A percentile compares a stretch with the other conserved stretches of the same genome.
Conservation (phyloP, 192 early-diverging fungal species). For the Rhizoclosmatium globosum region DNA sequence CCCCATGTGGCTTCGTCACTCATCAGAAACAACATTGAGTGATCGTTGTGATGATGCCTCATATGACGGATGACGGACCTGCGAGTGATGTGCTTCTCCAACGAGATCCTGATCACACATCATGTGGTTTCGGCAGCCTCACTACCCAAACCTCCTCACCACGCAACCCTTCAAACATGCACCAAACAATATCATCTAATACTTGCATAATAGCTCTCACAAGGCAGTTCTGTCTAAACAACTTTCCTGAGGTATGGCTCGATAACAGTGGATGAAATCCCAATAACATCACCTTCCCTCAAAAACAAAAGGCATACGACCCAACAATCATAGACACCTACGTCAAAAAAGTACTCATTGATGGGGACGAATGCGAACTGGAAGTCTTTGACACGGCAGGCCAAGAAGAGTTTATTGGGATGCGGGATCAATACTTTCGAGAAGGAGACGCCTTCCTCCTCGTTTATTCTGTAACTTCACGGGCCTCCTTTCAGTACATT, state of each 20-base stretch:
- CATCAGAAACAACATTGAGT: no score
- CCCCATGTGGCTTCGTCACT: no score
- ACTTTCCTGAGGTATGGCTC: slow-evolving; percentile 42
- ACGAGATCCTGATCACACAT: not conserved
- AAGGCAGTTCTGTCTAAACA: slow-evolving; percentile 54
- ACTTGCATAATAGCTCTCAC: not conserved
- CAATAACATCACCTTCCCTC: not conserved
- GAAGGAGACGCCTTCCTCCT: slow-evolving; percentile 95
- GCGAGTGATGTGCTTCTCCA: not conserved
- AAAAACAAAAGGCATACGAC: slow-evolving; percentile 69
- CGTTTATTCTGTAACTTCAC: slow-evolving; percentile 91
- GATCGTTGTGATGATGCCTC: not conserved
- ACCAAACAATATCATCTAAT: not conserved
- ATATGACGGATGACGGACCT: not conserved
- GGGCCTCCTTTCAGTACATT: slow-evolving; percentile 90
- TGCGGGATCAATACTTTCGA: slow-evolving; percentile 93
- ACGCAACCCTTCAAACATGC: not conserved
- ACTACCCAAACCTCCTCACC: slow-evolving; percentile 39
- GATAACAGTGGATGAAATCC: not conserved
- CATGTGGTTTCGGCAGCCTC: slow-evolving; percentile 32
- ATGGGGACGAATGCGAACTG: slow-evolving; percentile 84
- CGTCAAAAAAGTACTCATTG: slow-evolving; percentile 92
- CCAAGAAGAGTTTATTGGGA: slow-evolving; percentile 88
- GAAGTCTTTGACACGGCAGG: slow-evolving; percentile 98
- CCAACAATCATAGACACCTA: slow-evolving; percentile 99